Base-by-base conservation (phyloP, 2,329 filamentous ascomycete genomes). In the Xylaria sp. region DNA sequence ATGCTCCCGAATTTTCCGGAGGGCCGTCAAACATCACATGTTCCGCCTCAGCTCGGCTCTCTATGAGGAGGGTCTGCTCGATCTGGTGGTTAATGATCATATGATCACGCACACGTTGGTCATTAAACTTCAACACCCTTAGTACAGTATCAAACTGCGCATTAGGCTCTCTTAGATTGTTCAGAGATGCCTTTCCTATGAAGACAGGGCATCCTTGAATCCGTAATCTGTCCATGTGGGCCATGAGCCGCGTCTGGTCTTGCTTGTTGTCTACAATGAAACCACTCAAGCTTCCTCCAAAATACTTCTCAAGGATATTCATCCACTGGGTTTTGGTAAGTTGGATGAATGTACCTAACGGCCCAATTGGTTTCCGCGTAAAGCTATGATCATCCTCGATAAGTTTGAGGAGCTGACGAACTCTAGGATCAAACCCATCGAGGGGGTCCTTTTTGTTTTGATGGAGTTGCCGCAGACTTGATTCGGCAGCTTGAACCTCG, bases 271-370 rank as follows among this genome's bases (percentile, higher is more conserved):
- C 88, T 41, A 97, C 93, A 52, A 96, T 85, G 71, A 98, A 99
- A 1, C 85, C 87, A 64, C 87, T 90, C 31, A 98, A 79, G 0
- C 79, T 81, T 3, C 75, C 76, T n/a, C 91, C 91, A 46, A 97
- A 83, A 1, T 85, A 85, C 64, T 85, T 90, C 73, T 99, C 95
- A 13, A 99, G 76, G 43, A 96, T 87, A 0, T 86, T 84, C 1
- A 89, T 90, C 95, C 95, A 99, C 68, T 91, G 83, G 1, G 91
- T 90, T 67, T 94, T 88, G 35, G 87, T 79, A 23, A 99, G 79
- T 67, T 87, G 88, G 53, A 99, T 83, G 70, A 95, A 85, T 23
- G 87, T 80, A 29, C 93, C 95, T 13, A 98, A 80, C 0, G 95
- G 95, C 0, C 95, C 95, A 33, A 98, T 81, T 2, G 95, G 95